Evolutionary conservation across 2,329 filamentous ascomycete species (phyloP).

Genomic region (Cytospora paraplurivora): DNA sequence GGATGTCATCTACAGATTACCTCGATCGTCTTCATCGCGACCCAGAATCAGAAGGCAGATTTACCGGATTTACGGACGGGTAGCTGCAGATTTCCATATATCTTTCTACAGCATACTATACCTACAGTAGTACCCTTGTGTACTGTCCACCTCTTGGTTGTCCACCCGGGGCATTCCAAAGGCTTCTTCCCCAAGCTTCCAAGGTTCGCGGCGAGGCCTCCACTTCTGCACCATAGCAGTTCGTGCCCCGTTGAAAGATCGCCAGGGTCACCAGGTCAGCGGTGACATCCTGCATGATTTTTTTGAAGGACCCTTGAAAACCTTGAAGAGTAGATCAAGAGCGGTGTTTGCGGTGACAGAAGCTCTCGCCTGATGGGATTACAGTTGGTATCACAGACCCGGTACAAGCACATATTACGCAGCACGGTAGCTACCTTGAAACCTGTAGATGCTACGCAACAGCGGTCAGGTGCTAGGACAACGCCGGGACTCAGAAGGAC

Average conservation of each 20-base stretch:
- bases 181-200: not conserved
- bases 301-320: conserved; percentile 4
- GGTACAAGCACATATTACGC: conserved; percentile 24
- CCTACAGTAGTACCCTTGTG: too few species aligned
- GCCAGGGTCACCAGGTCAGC: not conserved
- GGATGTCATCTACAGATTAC: not conserved
- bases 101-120: not conserved
- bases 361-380: conserved; percentile 20
- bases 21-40: not conserved
- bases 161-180: conserved; percentile 15
- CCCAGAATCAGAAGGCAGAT: not conserved
- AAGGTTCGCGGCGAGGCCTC: not conserved
- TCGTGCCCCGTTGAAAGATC: not conserved
- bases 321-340: conserved; percentile 6
- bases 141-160: too few species aligned
- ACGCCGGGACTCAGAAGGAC: conserved; percentile 8
- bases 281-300: not conserved
- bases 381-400: conserved; percentile 22
- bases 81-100: not conserved
- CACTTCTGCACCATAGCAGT: not conserved
- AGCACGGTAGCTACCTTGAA: conserved; percentile 27
- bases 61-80: not conserved
- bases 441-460: conserved; percentile 26
- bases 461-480: conserved; percentile 17
- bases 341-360: conserved; percentile 25